phyloP scores from a whole-genome alignment of 441 rosid genomes.

The Melastoma candidum region DNA sequence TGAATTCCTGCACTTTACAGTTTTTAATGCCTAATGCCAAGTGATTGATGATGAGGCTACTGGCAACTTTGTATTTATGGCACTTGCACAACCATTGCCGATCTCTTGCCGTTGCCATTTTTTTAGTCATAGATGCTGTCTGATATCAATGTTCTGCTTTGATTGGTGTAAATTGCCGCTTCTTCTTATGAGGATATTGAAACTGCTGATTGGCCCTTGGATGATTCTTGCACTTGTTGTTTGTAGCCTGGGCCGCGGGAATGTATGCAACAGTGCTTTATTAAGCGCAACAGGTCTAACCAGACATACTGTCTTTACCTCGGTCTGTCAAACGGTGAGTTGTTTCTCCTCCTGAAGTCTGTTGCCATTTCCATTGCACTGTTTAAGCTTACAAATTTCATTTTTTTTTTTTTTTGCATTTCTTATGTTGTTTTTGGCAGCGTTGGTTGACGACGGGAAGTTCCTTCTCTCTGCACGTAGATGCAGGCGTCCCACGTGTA shows the following conservation, averaged over 20 bases:
- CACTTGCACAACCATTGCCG: no score
- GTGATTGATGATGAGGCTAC: no score
- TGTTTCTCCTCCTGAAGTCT: background rate
- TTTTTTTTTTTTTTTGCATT: conserved; percentile 1
- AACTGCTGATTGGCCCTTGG: no score
- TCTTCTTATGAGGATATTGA: no score
- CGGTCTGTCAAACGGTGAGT: conserved; percentile 14
- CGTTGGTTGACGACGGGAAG: conserved; percentile 14
- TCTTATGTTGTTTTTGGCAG: conserved; percentile 3
- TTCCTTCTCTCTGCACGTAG: conserved; percentile 17
- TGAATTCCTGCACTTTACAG: no score
- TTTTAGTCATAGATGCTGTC: no score
- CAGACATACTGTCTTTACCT: conserved; percentile 15
- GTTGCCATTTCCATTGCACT: background rate
- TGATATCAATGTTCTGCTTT: no score
- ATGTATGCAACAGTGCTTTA: conserved; percentile 15
- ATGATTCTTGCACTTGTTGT: background rate
- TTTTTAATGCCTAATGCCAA: no score
- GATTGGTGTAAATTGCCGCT: no score
- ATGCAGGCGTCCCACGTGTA: conserved; percentile 17
- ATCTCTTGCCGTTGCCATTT: no score
- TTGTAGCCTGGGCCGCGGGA: conserved; percentile 21
- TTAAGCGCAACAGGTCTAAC: conserved; percentile 15
- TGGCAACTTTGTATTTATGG: no score
- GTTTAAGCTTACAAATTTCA: background rate